Evolutionary conservation across 2,329 filamentous ascomycete species (phyloP), one percentile per base, ranked within the genome.

Genomic region (Ampelomyces quisqualis): DNA sequence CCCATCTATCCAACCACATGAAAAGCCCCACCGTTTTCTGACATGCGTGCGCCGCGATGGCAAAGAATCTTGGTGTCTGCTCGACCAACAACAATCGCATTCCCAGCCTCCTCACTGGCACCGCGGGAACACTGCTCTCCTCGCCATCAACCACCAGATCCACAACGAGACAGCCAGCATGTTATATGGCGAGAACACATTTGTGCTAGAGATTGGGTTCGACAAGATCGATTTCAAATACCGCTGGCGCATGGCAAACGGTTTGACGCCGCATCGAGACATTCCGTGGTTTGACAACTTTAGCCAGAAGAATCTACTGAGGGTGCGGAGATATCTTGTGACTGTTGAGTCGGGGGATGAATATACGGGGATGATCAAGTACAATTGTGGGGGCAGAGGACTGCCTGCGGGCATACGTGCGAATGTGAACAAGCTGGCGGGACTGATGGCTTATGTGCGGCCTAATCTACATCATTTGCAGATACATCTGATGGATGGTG

Each of bases 291-390:
- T 76, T 7, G 66, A 70, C 14, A 58, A 70, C 13, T 67, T 77
- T 32, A 65, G 70, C 5, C 52, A 60, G 44, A 53, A 61, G 22
- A 75, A 75, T 48, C 38, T 75, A 36, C 34, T 65, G 30, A 48
- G 69, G 14, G 65, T 77, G 6, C 69, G 62, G 51, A 61, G 68
- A 20, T 69, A 72, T 23, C 41, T 73, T 28, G 54, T 77, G 7
- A 70, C 69, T 32, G 64, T 77, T 2, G 71, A 76, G 56, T 69
- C 71, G 37, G 70, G 75, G 18, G 74, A 77, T 49, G 64, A 66
- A 27, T 76, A 76, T 38, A 75, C 71, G 1, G 74, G 73, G 3
- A 75, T 74, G 73, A 72, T 76, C 45, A 77, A 76, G 50, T 76
- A 71, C 51, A 76, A 77, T 48, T 73, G 70, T n/a, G 63, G 67